phyloP scores from a whole-genome alignment of 768 basidiomycete species.

The Kondoa malvinella region DNA sequence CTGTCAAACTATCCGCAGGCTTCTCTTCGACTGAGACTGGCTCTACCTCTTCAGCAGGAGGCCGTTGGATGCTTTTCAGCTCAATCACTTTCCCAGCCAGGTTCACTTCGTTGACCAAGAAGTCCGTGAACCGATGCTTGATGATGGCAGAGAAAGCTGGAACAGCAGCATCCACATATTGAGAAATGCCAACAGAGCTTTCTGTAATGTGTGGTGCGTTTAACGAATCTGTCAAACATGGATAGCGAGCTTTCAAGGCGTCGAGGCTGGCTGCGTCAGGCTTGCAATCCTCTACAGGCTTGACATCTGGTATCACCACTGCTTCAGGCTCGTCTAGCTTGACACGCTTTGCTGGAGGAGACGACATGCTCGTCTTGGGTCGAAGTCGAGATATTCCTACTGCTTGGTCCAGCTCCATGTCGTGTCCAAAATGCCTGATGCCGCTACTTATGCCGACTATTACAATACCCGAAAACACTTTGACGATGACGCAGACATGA shows the following conservation, averaged over 20 bases:
- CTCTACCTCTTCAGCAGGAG: conserved; percentile 39
- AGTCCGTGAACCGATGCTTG: conserved; percentile 64
- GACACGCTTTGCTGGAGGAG: neutral
- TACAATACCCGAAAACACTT: neutral
- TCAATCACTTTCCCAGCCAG: conserved; percentile 62
- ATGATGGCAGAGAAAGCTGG: conserved; percentile 40
- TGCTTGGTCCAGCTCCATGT: neutral
- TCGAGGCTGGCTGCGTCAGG: neutral
- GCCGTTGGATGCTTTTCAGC: conserved; percentile 54
- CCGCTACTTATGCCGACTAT: neutral
- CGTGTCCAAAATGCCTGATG: neutral
- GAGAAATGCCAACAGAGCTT: conserved; percentile 57
- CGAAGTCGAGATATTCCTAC: neutral
- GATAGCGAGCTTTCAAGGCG: neutral
- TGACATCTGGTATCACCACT: too few relatives aligned
- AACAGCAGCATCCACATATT: conserved; percentile 56
- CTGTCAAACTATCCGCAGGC: neutral
- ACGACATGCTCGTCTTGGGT: neutral
- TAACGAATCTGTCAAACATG: neutral
- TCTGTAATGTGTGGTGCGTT: neutral
- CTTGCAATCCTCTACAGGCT: neutral
- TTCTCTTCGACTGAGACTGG: neutral
- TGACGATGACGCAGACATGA: neutral
- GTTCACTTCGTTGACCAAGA: conserved; percentile 81
- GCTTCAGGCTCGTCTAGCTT: too few relatives aligned